Evolutionary conservation across 768 basidiomycete genomes (phyloP).

Genomic region (Lentinula sp.): DNA sequence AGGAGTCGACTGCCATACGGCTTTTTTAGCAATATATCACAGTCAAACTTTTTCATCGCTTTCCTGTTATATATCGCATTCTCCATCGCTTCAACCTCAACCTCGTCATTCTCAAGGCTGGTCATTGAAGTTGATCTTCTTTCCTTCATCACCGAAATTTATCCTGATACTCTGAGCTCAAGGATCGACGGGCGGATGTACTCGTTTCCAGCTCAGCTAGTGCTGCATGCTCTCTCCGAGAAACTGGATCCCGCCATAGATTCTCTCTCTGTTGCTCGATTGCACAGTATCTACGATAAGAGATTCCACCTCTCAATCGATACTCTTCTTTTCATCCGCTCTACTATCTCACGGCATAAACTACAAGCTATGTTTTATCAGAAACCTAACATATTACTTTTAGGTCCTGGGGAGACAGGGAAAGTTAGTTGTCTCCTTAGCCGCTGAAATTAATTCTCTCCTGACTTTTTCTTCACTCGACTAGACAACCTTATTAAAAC

Average conservation of each 20-base stretch:
- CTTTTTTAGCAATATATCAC: neutral
- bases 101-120: neutral
- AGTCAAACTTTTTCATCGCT: neutral
- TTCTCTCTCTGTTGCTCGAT: neutral
- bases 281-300: neutral
- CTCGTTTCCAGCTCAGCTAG: neutral
- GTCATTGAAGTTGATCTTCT: neutral
- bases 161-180: neutral
- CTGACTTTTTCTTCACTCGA: neutral
- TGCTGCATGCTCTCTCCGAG: neutral
- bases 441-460: conserved; percentile 38
- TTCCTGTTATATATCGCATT: neutral
- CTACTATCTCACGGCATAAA: too few relatives aligned
- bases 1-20: neutral
- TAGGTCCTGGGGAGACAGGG: conserved; percentile 28
- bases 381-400: too few relatives aligned
- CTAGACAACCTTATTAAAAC: conserved; percentile 86
- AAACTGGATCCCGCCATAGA: neutral
- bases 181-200: too few relatives aligned
- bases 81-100: neutral
- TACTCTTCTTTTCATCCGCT: too few relatives aligned
- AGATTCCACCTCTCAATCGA: neutral
- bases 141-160: neutral
- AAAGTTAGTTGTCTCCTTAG: conserved; percentile 45
- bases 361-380: too few relatives aligned